phyloP scores from a whole-genome alignment of 1,284 basidiomycete species.

The Fomitopsis pinicola region DNA sequence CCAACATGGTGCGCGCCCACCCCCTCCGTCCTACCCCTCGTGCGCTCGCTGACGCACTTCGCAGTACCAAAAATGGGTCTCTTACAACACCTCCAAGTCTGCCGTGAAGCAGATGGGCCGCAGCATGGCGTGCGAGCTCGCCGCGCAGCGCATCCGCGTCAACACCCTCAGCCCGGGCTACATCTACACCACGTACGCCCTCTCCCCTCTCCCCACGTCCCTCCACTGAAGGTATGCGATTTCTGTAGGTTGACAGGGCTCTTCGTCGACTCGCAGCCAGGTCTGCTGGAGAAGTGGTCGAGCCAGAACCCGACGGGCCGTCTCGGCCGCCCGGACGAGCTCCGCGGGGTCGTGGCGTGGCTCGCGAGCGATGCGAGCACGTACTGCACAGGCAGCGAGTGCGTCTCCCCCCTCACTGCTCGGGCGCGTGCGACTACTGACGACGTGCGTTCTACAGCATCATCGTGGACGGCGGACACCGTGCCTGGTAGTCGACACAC shows the following conservation, averaged over 20 bases:
- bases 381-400: constrained; percentile 77
- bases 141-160: constrained; percentile 64
- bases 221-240: not conserved
- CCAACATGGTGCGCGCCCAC: constrained; percentile 57
- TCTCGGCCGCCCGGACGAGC: constrained; percentile 73
- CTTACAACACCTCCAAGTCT: constrained; percentile 82
- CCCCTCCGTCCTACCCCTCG: too few relatives aligned
- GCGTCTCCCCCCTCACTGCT: constrained; percentile 26
- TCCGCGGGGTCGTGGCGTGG: constrained; percentile 77
- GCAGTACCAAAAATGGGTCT: constrained; percentile 70
- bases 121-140: constrained; percentile 83
- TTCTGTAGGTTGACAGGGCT: constrained; percentile 67
- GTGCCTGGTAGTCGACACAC: constrained; percentile 47
- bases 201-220: not conserved
- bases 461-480: constrained; percentile 67
- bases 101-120: constrained; percentile 81
- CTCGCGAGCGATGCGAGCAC: constrained; percentile 74
- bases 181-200: constrained; percentile 65
- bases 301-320: constrained; percentile 71
- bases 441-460: constrained; percentile 39
- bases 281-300: constrained; percentile 73
- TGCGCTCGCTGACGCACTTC: not conserved
- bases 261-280: constrained; percentile 68
- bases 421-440: not conserved
- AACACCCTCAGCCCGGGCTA: constrained; percentile 76